phyloP scores from a whole-genome alignment of 1,284 basidiomycete genomes.

The Sporisorium reilianum region DNA sequence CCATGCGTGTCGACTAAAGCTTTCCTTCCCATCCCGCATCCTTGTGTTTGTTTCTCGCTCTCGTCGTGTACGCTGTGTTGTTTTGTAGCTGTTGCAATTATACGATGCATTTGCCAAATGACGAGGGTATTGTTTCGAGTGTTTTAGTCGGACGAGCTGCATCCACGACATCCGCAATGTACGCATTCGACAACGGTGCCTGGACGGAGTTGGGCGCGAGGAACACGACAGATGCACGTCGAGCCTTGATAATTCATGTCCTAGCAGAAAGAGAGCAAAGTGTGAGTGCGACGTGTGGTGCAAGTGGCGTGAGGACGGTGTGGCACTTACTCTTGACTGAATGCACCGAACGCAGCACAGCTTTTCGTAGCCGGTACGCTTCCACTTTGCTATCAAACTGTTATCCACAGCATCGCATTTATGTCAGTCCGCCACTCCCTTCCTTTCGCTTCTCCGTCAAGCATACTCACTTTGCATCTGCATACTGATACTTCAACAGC shows the following conservation, averaged over 20 bases:
- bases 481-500: slow-evolving; percentile 97
- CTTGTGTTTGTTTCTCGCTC: background rate
- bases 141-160: slow-evolving; percentile 58
- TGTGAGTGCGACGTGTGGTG: slow-evolving; percentile 24
- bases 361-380: slow-evolving; percentile 98
- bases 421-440: background rate
- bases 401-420: background rate
- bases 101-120: slow-evolving; percentile 9
- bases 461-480: slow-evolving; percentile 91
- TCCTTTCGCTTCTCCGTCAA: background rate
- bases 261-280: slow-evolving; percentile 62
- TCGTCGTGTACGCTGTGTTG: slow-evolving; percentile 1
- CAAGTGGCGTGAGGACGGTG: background rate
- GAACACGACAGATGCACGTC: slow-evolving; percentile 98
- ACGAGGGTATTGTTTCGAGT: background rate
- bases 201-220: slow-evolving; percentile 88
- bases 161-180: slow-evolving; percentile 77
- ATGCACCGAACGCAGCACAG: slow-evolving; percentile 97
- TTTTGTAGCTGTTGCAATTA: slow-evolving; percentile 11
- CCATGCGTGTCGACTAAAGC: slow-evolving; percentile 53
- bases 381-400: slow-evolving; percentile 99
- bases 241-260: slow-evolving; percentile 99
- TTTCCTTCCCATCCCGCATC: background rate
- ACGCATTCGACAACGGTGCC: slow-evolving; percentile 97
- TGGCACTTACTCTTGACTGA: slow-evolving; percentile 80